A percentile compares a stretch with the other conserved stretches of the same genome.
Evolutionary conservation across 495 filamentous ascomycete species (phyloP).

Genomic region (Oleoguttula mirabilis): DNA sequence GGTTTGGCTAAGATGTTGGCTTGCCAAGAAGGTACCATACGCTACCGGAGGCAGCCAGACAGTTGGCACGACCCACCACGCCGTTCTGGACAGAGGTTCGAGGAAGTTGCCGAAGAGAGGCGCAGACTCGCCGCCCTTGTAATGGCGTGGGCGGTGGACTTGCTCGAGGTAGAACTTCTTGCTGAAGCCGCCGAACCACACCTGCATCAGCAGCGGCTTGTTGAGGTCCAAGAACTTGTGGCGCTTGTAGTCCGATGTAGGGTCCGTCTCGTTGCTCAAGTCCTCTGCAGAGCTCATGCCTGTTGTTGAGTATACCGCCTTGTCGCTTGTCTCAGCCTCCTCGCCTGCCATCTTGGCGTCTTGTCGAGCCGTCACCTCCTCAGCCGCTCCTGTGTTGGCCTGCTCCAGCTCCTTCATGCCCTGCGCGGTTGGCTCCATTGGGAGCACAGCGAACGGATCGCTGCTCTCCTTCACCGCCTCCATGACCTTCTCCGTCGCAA

Average conservation of each 20-base stretch:
- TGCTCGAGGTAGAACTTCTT: constrained; percentile 95
- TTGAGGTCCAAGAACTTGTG: constrained; percentile 91
- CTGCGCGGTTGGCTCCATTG: constrained; percentile 31
- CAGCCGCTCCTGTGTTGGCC: constrained; percentile 20
- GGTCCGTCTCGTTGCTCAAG: constrained; percentile 73
- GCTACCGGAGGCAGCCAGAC: constrained; percentile 75
- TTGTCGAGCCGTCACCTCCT: constrained; percentile 10
- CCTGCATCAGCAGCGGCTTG: constrained; percentile 73
- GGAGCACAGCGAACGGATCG: constrained; percentile 37
- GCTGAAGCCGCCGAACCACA: constrained; percentile 76
- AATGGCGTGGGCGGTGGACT: constrained; percentile 89
- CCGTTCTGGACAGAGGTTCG: constrained; percentile 84
- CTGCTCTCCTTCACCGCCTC: constrained; percentile 35
- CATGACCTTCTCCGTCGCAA: constrained; percentile 38
- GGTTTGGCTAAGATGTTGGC: constrained; percentile 40
- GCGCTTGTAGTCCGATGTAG: constrained; percentile 56
- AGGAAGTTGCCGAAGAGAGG: constrained; percentile 97
- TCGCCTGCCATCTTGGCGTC: constrained; percentile 16
- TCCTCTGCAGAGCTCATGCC: constrained; percentile 81
- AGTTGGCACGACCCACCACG: constrained; percentile 80
- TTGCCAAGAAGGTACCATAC: constrained; percentile 61
- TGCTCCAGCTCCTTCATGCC: constrained; percentile 32
- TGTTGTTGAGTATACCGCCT: constrained; percentile 56
- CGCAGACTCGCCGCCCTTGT: constrained; percentile 81
- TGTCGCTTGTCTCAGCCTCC: constrained; percentile 16